Percentiles rank a stretch among this genome's conserved stretches.
Evolutionary conservation across 2,329 filamentous ascomycete genomes (phyloP).

Genomic region (Hypoxylon sp.): DNA sequence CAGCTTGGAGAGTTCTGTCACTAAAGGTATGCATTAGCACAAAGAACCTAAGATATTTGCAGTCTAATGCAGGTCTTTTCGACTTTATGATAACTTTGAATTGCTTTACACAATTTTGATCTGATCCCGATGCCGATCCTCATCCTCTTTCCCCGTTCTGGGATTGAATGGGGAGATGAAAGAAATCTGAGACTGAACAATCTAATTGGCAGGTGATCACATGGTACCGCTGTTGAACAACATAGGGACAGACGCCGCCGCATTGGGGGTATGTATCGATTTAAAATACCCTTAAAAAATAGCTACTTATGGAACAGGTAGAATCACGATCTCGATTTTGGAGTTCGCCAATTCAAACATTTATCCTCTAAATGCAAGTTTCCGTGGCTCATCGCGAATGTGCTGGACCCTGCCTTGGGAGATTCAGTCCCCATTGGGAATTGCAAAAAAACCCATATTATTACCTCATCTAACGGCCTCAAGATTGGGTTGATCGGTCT

Average conservation of each 20-base stretch:
- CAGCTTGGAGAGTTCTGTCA: slow-evolving; percentile 88
- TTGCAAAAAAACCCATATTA: slow-evolving; percentile 80
- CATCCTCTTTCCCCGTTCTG: background rate
- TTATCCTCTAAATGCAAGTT: slow-evolving; percentile 83
- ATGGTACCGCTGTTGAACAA: slow-evolving; percentile 90
- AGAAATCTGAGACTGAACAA: slow-evolving; percentile 26
- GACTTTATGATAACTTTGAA: background rate
- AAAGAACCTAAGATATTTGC: background rate
- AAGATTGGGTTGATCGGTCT: slow-evolving; percentile 89
- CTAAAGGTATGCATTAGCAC: slow-evolving; percentile 74
- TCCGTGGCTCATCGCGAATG: slow-evolving; percentile 91
- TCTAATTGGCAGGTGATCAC: slow-evolving; percentile 71
- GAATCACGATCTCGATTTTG: slow-evolving; percentile 96
- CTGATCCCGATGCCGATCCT: too few species aligned
- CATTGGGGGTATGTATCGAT: slow-evolving; percentile 76
- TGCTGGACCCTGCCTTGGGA: slow-evolving; percentile 86
- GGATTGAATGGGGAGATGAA: background rate
- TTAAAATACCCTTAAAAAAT: slow-evolving; percentile 12
- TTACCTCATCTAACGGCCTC: slow-evolving; percentile 85
- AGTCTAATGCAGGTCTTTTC: background rate
- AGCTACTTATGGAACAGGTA: slow-evolving; percentile 54
- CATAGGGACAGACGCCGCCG: slow-evolving; percentile 84
- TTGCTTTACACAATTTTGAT: background rate
- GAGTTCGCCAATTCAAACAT: slow-evolving; percentile 83
- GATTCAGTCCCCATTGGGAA: slow-evolving; percentile 81